Conservation (phyloP, 805 yeast species). For the Wickerhamiella nectarea region DNA sequence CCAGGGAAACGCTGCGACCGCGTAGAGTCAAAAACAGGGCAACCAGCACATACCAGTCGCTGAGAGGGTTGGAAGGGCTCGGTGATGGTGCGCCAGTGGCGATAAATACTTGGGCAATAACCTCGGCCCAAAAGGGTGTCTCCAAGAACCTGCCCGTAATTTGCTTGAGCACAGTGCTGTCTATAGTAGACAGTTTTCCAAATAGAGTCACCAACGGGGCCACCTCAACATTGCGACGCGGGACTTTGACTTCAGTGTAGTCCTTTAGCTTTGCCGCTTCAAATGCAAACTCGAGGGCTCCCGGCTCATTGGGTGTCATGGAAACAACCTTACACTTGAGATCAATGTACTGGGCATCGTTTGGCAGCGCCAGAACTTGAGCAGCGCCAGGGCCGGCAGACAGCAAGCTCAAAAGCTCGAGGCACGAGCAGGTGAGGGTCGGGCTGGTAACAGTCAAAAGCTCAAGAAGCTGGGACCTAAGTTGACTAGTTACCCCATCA, state of each 20-base stretch:
- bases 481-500: slow-evolving; percentile 18
- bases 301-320: background rate
- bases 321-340: slow-evolving; percentile 3
- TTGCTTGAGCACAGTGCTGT: background rate
- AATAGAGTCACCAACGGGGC: slow-evolving; percentile 1
- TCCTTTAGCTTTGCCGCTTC: slow-evolving; percentile 39
- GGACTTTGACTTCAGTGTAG: background rate
- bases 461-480: slow-evolving; percentile 10
- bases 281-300: slow-evolving; percentile 23
- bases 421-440: slow-evolving; percentile 3
- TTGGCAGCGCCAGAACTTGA: slow-evolving; percentile 3
- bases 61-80: background rate
- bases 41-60: slow-evolving; percentile 3
- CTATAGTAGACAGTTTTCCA: slow-evolving; percentile 1
- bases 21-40: slow-evolving; percentile 4
- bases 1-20: slow-evolving; percentile 3
- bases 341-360: slow-evolving; percentile 6
- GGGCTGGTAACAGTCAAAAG: background rate
- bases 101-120: slow-evolving; percentile 5
- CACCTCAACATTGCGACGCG: background rate
- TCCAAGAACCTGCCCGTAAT: background rate
- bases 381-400: background rate
- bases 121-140: slow-evolving; percentile 10
- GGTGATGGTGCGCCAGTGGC: slow-evolving; percentile 1
- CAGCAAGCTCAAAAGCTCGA: background rate